Evolutionary conservation across 139 green algal species (phyloP), one percentile per base, ranked within the genome.

Genomic region (Zygnema circumcarinatum): DNA sequence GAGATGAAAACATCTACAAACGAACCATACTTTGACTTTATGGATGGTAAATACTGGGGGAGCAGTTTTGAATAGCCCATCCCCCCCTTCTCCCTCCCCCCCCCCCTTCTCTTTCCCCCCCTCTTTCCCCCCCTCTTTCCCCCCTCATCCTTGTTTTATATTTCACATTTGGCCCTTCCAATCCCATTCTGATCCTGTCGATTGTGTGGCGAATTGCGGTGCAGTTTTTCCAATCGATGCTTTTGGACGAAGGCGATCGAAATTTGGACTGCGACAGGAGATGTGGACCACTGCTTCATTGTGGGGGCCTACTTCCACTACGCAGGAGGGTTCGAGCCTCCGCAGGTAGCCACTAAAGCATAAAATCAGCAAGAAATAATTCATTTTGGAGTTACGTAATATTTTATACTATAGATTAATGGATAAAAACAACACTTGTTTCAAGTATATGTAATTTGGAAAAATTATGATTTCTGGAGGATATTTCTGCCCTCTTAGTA

Each of bases 221-320:
- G 33, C 85, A 90, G 87, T 54, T 98, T 98, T 88, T 94, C 90
- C 56, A 98, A 98, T 93, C 87, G 96, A 38, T 98, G 95, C 91
- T 98, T 98, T 89, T 95, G 95, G 40, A 98, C 96, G 21, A 98
- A 98, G 79, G 94, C 83, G 67, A 90, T 85, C 72, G 42, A 38
- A 29, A 87, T 91, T 56, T 91, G 86, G 76, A 90, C 62, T 1
- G 41, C 35, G 0, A 90, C 83, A 0, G 54, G 84, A 21, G 76
- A 90, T 53, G 84, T 88, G 0, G 90, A 95, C 72, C 95, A 97
- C 88, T 76, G 94, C 0, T 95, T 87, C 81, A 97, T 98, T 21
- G 95, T 98, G 0, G 96, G 96, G 2, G 91, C 84, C 11, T 98
- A 98, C 92, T 98, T 96, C 92, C 96, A 98, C 74, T 98, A 96